Base-by-base conservation (phyloP, 2,329 filamentous ascomycete genomes). In the Fusarium pseudoanthophilum region DNA sequence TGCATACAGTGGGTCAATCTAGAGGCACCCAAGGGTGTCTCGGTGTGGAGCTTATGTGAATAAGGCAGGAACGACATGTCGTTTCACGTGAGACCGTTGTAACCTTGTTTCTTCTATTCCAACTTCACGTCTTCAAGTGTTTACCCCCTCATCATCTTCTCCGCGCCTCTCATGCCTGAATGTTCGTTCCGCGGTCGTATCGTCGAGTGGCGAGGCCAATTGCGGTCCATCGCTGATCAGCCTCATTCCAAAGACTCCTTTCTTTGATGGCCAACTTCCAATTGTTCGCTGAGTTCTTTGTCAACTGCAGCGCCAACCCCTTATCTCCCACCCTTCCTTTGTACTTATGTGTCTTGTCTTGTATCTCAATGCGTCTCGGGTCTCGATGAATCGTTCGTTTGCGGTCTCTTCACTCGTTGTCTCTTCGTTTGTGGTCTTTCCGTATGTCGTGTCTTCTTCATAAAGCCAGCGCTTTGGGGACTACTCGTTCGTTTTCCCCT, bases 81-180 rank as follows among this genome's bases (percentile, higher is more conserved):
- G 7, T 67, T 24, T 56, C 34, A 58, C 64, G 53, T 68, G 71
- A 73, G 60, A 20, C 56, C 26, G 42, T 55, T 49, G 42, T 28
- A 67, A 48, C 55, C 9, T 63, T 39, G 21, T 34, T 34, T 39
- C 34, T 28, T 16, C 40, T 16, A 30, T 36, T 59, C 32, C 16
- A 51, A 67, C 56, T 40, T 39, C 24, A 28, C 43, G 11, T 36
- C 18, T 52, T 37, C 7, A 39, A 45, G 7, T 24, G 0, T 11
- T 7, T 4, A 10, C 14, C 24, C 59, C 18, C 8, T 15, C 13
- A 9, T 9, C 1, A 0, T 21, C 16, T 16, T 28, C 13, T n/a
- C n/a, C n/a, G n/a, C 5, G 4, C 16, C 1, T 20, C 4, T 6
- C 3, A 39, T 28, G 6, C 15, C 6, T 5, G 10, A 13, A 0